These are phyloP conservation scores for Alternaria gaisen DNA, from an alignment of 2,329 filamentous ascomycete genomes.

Conservation along the genomic window DNA sequence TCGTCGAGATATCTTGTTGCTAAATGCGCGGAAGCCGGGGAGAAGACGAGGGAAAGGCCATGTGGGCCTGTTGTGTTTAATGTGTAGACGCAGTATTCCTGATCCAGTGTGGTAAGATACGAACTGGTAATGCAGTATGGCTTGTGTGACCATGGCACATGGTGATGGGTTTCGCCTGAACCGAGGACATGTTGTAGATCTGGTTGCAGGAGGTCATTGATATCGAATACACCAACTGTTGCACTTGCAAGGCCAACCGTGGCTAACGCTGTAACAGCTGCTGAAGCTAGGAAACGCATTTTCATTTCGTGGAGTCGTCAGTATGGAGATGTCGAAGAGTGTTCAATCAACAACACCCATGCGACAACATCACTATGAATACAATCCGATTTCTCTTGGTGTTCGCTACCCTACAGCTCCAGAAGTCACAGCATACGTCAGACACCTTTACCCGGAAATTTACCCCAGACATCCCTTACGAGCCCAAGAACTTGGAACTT, in stretches of 20 bases:
- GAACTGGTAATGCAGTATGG: slow-evolving; percentile 24
- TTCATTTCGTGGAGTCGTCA: background rate
- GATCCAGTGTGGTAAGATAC: slow-evolving; percentile 12
- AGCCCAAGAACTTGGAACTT: slow-evolving; percentile 18
- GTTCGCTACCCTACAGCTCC: background rate
- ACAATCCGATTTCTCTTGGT: background rate
- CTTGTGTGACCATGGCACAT: slow-evolving; percentile 24
- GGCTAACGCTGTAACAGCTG: background rate
- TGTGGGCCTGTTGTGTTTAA: slow-evolving; percentile 23
- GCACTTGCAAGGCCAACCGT: slow-evolving; percentile 3
- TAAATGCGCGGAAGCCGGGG: slow-evolving; percentile 14
- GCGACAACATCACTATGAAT: background rate
- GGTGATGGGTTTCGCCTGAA: background rate
- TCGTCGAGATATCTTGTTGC: slow-evolving; percentile 20
- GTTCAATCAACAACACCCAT: too few relatives aligned
- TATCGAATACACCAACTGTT: slow-evolving; percentile 23
- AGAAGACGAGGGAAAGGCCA: slow-evolving; percentile 26
- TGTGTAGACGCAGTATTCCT: slow-evolving; percentile 35
- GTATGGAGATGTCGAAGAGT: background rate
- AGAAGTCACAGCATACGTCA: background rate
- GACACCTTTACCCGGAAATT: slow-evolving; percentile 15
- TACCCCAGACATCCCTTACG: slow-evolving; percentile 5
- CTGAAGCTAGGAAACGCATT: background rate
- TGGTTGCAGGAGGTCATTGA: slow-evolving; percentile 22
- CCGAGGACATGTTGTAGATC: background rate